Evolutionary conservation across 306 rosid genomes (phyloP), one percentile per base, ranked within the genome.

Genomic region (Rubus parviflorus): DNA sequence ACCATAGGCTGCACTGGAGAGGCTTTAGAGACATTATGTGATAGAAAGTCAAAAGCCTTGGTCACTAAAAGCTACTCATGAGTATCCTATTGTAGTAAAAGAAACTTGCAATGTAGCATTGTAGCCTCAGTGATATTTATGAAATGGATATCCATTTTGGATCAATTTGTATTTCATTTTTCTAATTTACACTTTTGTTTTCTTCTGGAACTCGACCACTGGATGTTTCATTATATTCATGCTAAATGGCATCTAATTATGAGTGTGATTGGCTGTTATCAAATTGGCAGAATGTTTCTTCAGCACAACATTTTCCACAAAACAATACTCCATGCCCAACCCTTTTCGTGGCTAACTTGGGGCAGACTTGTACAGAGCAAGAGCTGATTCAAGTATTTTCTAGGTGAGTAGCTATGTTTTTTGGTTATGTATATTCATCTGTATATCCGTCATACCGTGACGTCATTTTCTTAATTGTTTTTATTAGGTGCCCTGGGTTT

Each of bases 331-430:
- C 96, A 20, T 95, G 99, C 58, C 93, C 99, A 65, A 95, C 99
- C 35, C 85, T 95, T 78, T 92, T 95, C 56, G 92, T 95, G 80
- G 97, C 98, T 73, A 95, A 92, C 86, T 82, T 95, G 79, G 97
- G 98, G 72, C 91, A 97, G 22, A 75, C 91, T 82, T 92, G 97
- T 82, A 89, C 92, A 8, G 97, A 95, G 72, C 90, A 88, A 83
- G 98, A 92, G 86, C 94, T 92, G 46, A 71, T 79, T 12, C 94
- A 90, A 85, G 86, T 87, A 19, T 95, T 95, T 91, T 92, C 97
- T 11, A 91, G 96, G 98, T 92, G 72, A 68, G 85, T 75, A 17
- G 72, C 35, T 37, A 56, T 80, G 45, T 17, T 73, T 52, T 0
- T 10, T 20, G 66, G 7, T 56, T 30, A 47, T 56, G 7, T 60